These are phyloP conservation scores for Bondarzewia mesenterica DNA, from an alignment of 1,284 basidiomycete genomes.

Conservation along the genomic window DNA sequence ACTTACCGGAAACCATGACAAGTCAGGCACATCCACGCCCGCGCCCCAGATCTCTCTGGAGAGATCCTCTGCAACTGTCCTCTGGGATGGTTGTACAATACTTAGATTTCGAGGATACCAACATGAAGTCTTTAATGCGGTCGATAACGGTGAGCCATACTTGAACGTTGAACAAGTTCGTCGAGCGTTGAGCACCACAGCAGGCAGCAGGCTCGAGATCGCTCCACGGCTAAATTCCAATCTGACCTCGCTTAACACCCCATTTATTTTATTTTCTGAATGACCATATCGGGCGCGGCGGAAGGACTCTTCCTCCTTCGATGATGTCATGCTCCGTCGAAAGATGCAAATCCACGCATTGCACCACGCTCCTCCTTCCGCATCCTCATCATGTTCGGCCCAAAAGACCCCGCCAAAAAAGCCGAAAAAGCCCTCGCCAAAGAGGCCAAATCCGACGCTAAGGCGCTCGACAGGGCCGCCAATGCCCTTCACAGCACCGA, in stretches of 20 bases:
- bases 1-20: too few species aligned
- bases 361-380: background rate
- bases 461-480: constrained; percentile 32
- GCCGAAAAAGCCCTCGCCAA: constrained; percentile 37
- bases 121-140: too few species aligned
- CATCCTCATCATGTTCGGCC: background rate
- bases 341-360: background rate
- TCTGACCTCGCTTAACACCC: background rate
- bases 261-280: background rate
- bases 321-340: background rate
- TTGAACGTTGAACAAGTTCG: too few species aligned
- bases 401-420: constrained; percentile 26
- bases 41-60: too few species aligned
- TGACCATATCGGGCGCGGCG: background rate
- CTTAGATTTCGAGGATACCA: too few species aligned
- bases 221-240: too few species aligned
- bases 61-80: too few species aligned
- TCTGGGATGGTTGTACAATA: too few species aligned
- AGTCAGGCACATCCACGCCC: too few species aligned
- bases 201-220: too few species aligned
- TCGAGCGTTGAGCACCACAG: too few species aligned
- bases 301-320: background rate
- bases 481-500: constrained; percentile 40
- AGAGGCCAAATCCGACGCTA: constrained; percentile 40
- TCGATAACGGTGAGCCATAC: too few species aligned